Evolutionary conservation across 371 early-diverging fungal species (phyloP).

Genomic region (Batkoa obscura): DNA sequence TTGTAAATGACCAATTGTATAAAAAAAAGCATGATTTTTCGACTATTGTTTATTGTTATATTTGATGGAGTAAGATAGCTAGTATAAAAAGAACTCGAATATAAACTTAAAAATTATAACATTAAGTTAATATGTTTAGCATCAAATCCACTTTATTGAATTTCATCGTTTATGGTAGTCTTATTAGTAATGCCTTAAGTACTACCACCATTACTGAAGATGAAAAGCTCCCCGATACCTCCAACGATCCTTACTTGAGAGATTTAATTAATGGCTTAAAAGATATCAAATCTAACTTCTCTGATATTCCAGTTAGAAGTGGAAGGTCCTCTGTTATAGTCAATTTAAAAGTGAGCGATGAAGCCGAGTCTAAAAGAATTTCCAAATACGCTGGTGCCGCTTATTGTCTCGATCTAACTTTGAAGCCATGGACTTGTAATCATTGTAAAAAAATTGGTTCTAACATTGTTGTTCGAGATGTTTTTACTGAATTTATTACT

Average conservation of each 20-base stretch:
- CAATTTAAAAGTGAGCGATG: neutral
- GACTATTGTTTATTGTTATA: too few species aligned
- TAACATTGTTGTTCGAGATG: neutral
- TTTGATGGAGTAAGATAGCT: too few species aligned
- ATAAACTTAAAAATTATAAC: too few species aligned
- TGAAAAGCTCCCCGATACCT: neutral
- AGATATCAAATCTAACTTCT: neutral
- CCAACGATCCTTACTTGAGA: neutral
- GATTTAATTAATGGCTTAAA: neutral
- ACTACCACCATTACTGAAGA: neutral
- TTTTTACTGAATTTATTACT: neutral
- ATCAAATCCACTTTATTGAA: too few species aligned
- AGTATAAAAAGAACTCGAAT: too few species aligned
- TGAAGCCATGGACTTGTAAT: neutral
- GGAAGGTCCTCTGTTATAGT: neutral
- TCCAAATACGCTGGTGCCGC: neutral
- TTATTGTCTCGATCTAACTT: neutral
- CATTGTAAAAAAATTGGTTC: neutral
- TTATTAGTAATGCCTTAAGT: too few species aligned
- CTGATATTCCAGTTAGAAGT: neutral
- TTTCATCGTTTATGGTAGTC: too few species aligned
- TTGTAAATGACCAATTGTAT: too few species aligned
- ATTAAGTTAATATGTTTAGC: too few species aligned
- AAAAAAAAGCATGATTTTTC: too few species aligned
- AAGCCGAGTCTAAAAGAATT: neutral